These are phyloP conservation scores for Suhomyces bokatorum DNA, from an alignment of 1,139 yeast species.

Conservation along the genomic window DNA sequence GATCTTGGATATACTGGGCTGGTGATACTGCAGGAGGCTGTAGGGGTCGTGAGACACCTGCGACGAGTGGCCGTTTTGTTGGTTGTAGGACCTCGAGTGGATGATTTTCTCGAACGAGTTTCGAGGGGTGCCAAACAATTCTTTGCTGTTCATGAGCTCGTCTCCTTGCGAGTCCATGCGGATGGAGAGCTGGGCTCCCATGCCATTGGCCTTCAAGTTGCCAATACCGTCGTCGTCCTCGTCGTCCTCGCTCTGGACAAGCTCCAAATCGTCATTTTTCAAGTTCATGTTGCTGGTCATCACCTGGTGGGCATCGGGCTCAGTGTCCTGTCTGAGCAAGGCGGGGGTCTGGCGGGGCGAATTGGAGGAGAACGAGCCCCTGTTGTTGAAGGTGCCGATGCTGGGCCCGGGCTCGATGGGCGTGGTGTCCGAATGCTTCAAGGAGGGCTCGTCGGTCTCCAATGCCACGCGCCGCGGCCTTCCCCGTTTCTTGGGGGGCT, in stretches of 20 bases:
- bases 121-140: slow-evolving; percentile 46
- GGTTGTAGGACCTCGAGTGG: slow-evolving; percentile 12
- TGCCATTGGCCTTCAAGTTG: slow-evolving; percentile 10
- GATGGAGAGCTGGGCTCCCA: slow-evolving; percentile 8
- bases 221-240: slow-evolving; percentile 21
- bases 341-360: slow-evolving; percentile 18
- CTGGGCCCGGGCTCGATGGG: slow-evolving; percentile 34
- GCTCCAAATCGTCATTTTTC: slow-evolving; percentile 41
- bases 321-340: slow-evolving; percentile 45
- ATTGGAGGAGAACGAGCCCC: slow-evolving; percentile 17
- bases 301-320: slow-evolving; percentile 40
- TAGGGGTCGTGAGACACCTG: slow-evolving; percentile 19
- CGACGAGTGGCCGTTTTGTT: slow-evolving; percentile 10
- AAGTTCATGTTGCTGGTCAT: slow-evolving; percentile 39
- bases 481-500: slow-evolving; percentile 47
- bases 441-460: slow-evolving; percentile 27
- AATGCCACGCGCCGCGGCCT: slow-evolving; percentile 46
- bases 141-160: slow-evolving; percentile 42
- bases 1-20: slow-evolving; percentile 21
- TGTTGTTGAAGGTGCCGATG: slow-evolving; percentile 30
- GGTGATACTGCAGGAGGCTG: slow-evolving; percentile 23
- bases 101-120: slow-evolving; percentile 41
- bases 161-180: slow-evolving; percentile 25
- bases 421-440: slow-evolving; percentile 35
- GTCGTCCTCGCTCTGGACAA: slow-evolving; percentile 35